A percentile compares a stretch with the other conserved stretches of the same genome.
These are phyloP conservation scores for Globisporangium barbulae DNA, from an alignment of 352 stramenopile genomes.

Conservation along the genomic window DNA sequence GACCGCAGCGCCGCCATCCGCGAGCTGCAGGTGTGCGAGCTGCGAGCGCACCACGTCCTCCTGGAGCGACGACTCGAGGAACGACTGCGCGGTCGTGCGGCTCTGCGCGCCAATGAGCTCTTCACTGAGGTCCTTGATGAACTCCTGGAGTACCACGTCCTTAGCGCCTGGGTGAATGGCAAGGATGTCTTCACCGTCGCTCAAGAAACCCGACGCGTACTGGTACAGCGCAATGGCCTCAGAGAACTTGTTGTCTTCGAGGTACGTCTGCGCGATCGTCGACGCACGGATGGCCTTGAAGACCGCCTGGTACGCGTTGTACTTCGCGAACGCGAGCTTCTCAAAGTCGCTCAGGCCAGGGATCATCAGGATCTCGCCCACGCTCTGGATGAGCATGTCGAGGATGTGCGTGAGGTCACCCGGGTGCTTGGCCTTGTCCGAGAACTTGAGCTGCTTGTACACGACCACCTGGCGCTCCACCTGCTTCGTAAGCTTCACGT, in stretches of 20 bases:
- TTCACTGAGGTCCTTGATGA: constrained; percentile 52
- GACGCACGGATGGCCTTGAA: constrained; percentile 64
- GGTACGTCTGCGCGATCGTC: constrained; percentile 66
- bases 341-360: constrained; percentile 55
- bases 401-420: constrained; percentile 79
- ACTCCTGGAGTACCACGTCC: constrained; percentile 58
- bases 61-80: constrained; percentile 57
- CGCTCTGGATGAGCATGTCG: constrained; percentile 79
- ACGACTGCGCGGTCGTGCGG: constrained; percentile 68
- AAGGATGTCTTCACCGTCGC: constrained; percentile 58
- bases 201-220: constrained; percentile 58
- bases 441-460: constrained; percentile 62
- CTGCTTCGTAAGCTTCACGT: constrained; percentile 71
- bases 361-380: constrained; percentile 74
- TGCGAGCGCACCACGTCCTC: constrained; percentile 57
- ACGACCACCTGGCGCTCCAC: constrained; percentile 60
- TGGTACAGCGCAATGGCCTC: constrained; percentile 73
- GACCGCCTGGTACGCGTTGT: constrained; percentile 64
- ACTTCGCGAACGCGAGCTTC: constrained; percentile 45
- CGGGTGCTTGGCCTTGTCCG: constrained; percentile 37
- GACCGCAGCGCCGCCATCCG: constrained; percentile 12
- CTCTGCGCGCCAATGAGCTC: constrained; percentile 65
- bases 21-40: constrained; percentile 56
- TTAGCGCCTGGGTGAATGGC: constrained; percentile 52
- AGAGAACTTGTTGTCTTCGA: constrained; percentile 60